Percentiles rank a stretch among this genome's conserved stretches.
Conservation (phyloP, 2,329 filamentous ascomycete species). For the Alternaria novae-zelandiae region DNA sequence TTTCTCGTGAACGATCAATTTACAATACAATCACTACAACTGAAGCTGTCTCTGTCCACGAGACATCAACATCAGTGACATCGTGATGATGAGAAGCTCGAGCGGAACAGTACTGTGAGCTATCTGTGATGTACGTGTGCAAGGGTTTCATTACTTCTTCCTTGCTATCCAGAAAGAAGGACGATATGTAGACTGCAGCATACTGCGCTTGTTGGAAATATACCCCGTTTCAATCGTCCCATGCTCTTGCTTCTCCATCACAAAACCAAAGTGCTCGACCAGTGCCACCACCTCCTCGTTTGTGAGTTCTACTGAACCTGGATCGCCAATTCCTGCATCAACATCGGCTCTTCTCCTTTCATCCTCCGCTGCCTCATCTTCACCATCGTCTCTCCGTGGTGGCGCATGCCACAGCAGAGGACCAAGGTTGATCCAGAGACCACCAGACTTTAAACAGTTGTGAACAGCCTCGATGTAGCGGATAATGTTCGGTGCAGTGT, state of each 20-base stretch:
- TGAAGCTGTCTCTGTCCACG: not conserved
- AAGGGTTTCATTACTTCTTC: slow-evolving; percentile 56
- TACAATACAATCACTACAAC: not conserved
- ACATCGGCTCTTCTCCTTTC: slow-evolving; percentile 20
- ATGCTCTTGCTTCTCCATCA: slow-evolving; percentile 66
- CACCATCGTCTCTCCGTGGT: slow-evolving; percentile 56
- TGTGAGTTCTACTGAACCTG: slow-evolving; percentile 87
- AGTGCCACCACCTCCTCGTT: slow-evolving; percentile 86
- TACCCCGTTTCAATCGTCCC: slow-evolving; percentile 75
- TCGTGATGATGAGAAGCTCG: not conserved
- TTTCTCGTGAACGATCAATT: not conserved
- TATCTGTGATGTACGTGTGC: not conserved
- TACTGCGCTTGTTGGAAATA: slow-evolving; percentile 82
- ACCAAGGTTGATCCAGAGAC: slow-evolving; percentile 87
- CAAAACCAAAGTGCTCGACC: slow-evolving; percentile 77
- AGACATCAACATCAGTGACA: not conserved
- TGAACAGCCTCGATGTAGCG: slow-evolving; percentile 85
- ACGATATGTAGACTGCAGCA: slow-evolving; percentile 83
- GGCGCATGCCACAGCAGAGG: slow-evolving; percentile 97
- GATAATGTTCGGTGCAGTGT: slow-evolving; percentile 92
- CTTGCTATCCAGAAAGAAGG: slow-evolving; percentile 86
- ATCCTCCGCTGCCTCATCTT: slow-evolving; percentile 5
- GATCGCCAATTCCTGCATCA: slow-evolving; percentile 76
- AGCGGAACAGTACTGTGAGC: not conserved
- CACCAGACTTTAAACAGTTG: slow-evolving; percentile 77